These are phyloP conservation scores for Sambucus nigra DNA, from an alignment of 129 eudicot genomes.

Conservation along the genomic window DNA sequence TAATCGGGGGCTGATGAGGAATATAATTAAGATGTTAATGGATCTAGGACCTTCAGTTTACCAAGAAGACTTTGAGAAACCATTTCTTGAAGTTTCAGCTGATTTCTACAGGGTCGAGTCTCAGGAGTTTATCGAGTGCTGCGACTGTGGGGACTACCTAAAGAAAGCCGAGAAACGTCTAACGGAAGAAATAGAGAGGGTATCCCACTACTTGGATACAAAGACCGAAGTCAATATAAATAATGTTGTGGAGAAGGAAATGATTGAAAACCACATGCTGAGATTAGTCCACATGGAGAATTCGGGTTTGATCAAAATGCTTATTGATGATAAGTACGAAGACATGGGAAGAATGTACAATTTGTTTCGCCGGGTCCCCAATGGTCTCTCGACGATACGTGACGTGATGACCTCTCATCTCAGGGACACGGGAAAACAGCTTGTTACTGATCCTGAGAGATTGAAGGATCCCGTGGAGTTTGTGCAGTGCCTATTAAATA, in stretches of 20 bases:
- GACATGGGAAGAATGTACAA: slow-evolving; percentile 64
- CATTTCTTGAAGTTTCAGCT: slow-evolving; percentile 64
- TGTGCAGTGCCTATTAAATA: slow-evolving; percentile 51
- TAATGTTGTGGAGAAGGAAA: slow-evolving; percentile 76
- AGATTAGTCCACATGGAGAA: slow-evolving; percentile 73
- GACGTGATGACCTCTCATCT: slow-evolving; percentile 66
- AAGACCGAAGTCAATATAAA: slow-evolving; percentile 55
- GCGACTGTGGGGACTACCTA: slow-evolving; percentile 74
- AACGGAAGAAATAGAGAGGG: slow-evolving; percentile 78
- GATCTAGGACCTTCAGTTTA: slow-evolving; percentile 72
- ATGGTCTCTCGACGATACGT: slow-evolving; percentile 47
- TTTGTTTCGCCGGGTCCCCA: slow-evolving; percentile 46
- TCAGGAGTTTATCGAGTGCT: slow-evolving; percentile 59
- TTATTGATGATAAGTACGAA: slow-evolving; percentile 58
- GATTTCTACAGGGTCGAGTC: slow-evolving; percentile 63
- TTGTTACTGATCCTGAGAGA: slow-evolving; percentile 67
- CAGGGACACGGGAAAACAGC: slow-evolving; percentile 65
- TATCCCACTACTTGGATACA: slow-evolving; percentile 53
- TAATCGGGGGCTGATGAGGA: slow-evolving; percentile 65
- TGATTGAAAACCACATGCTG: slow-evolving; percentile 76
- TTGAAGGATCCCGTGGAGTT: slow-evolving; percentile 71
- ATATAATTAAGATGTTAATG: slow-evolving; percentile 61
- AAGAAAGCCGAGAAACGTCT: slow-evolving; percentile 68
- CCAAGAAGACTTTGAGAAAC: slow-evolving; percentile 60
- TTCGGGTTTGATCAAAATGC: slow-evolving; percentile 70